phyloP scores from a whole-genome alignment of 345 rosid genomes.

The Eucalyptus regnans region DNA sequence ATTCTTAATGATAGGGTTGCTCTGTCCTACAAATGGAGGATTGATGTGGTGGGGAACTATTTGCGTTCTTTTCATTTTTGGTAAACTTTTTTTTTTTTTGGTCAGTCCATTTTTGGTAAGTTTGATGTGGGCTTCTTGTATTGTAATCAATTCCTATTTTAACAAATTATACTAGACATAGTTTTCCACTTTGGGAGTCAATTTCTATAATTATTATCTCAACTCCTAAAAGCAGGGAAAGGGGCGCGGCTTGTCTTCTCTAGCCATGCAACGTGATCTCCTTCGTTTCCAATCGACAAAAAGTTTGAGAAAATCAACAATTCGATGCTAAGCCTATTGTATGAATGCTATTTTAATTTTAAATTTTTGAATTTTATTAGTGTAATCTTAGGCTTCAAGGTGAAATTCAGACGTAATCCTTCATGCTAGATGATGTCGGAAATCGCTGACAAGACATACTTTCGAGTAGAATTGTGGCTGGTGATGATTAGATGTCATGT shows the following conservation, averaged over 20 bases:
- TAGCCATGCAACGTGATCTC: background rate
- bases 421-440: rapidly evolving
- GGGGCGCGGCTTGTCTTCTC: background rate
- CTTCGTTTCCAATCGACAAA: background rate
- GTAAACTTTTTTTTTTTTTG: too few species aligned
- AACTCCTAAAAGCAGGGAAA: background rate
- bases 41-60: background rate
- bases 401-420: background rate
- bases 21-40: background rate
- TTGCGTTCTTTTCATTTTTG: background rate
- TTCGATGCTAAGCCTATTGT: background rate
- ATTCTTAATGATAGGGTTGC: background rate
- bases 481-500: background rate
- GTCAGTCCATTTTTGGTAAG: background rate
- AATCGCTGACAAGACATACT: rapidly evolving
- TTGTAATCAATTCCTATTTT: background rate
- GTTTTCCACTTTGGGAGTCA: background rate
- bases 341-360: background rate
- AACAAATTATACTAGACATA: too few species aligned
- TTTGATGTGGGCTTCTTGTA: background rate
- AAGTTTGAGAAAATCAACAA: background rate
- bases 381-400: background rate
- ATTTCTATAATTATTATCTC: background rate
- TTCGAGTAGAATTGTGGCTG: rapidly evolving
- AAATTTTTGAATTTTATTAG: rapidly evolving